A percentile compares a stretch with the other conserved stretches of the same genome.
phyloP scores from a whole-genome alignment of 257 asterid species.

The Scutellaria barbata region DNA sequence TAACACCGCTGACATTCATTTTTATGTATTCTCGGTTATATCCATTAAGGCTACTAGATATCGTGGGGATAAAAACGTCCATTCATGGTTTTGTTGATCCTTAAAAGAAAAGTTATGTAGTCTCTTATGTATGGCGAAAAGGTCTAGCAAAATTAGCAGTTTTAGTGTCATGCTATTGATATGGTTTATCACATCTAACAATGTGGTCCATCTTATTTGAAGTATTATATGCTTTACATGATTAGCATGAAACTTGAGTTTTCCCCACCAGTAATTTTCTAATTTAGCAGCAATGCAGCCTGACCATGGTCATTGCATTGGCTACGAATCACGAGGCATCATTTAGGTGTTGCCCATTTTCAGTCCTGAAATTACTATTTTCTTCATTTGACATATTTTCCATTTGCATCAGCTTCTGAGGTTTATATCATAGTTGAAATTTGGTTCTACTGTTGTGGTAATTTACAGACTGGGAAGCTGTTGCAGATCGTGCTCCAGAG shows the following conservation, averaged over 20 bases:
- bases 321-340: background rate
- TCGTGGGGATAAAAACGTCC: background rate
- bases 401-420: background rate
- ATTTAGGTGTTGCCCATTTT: background rate
- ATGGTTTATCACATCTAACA: conserved; percentile 4
- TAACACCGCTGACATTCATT: background rate
- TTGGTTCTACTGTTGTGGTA: conserved; percentile 29
- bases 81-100: background rate
- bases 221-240: background rate
- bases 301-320: conserved; percentile 3
- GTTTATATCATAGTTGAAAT: background rate
- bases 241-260: background rate
- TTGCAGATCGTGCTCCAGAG: conserved; percentile 81
- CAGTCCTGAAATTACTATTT: background rate
- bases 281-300: background rate
- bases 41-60: background rate
- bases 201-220: conserved; percentile 4
- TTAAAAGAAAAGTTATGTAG: background rate
- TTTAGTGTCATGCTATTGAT: background rate
- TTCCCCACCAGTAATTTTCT: background rate
- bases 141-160: background rate
- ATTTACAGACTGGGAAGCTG: conserved; percentile 89
- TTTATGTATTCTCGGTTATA: background rate
- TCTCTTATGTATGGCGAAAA: background rate
- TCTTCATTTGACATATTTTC: background rate